Conservation (phyloP, 2,329 filamentous ascomycete genomes). For the Neopestalotiopsis sp. region DNA sequence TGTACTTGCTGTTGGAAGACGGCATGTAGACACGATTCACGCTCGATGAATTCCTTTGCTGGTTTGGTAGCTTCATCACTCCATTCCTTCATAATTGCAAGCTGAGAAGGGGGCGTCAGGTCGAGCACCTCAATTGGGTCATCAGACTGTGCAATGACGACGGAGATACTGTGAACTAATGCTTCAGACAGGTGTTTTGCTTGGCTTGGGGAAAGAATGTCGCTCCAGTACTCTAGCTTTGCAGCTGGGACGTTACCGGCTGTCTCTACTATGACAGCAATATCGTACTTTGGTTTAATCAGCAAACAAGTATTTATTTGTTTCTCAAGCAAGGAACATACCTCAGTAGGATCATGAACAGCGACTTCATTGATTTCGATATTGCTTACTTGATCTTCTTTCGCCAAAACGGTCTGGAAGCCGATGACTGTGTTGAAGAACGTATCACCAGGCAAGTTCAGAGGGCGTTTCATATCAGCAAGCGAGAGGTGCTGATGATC, state of each 20-base stretch:
- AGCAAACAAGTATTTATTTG: background rate
- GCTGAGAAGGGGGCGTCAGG: background rate
- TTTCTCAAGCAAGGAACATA: background rate
- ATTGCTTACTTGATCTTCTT: background rate
- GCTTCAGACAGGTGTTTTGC: slow-evolving; percentile 12
- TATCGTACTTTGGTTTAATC: slow-evolving; percentile 15
- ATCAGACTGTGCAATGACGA: slow-evolving; percentile 9
- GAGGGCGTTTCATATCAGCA: slow-evolving; percentile 11
- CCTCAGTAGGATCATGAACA: slow-evolving; percentile 17
- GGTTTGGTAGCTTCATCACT: slow-evolving; percentile 4
- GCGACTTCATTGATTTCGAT: slow-evolving; percentile 8
- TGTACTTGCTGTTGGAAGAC: slow-evolving; percentile 15
- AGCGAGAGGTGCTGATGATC: slow-evolving; percentile 17
- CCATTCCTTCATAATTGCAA: slow-evolving; percentile 14
- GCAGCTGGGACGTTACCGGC: background rate
- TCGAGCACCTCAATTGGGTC: slow-evolving; percentile 4
- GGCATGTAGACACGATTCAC: slow-evolving; percentile 13
- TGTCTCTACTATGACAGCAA: slow-evolving; percentile 17
- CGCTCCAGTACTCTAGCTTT: slow-evolving; percentile 15
- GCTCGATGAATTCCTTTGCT: background rate
- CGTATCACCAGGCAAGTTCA: slow-evolving; percentile 6
- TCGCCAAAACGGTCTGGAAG: slow-evolving; percentile 14
- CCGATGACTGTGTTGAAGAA: slow-evolving; percentile 20
- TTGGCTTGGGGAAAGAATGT: slow-evolving; percentile 4
- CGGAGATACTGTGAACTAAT: slow-evolving; percentile 8